Evolutionary conservation across 768 basidiomycete species (phyloP).

Genomic region (Suillus bovinus): DNA sequence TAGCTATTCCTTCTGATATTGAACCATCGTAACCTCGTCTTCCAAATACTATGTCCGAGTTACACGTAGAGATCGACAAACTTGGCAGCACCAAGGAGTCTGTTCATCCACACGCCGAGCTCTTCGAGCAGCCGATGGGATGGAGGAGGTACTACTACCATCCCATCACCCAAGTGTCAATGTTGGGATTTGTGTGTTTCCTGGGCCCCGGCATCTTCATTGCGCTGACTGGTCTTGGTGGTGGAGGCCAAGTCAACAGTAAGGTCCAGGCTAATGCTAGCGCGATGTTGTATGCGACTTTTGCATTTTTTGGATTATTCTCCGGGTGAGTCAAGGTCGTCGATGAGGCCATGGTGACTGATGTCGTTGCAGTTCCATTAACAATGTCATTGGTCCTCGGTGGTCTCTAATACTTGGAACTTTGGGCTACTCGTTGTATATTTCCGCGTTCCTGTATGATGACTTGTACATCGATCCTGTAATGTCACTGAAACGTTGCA

Average conservation of each 20-base stretch:
- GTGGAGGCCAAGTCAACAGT: constrained; percentile 71
- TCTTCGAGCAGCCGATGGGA: constrained; percentile 50
- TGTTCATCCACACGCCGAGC: constrained; percentile 11
- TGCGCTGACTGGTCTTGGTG: constrained; percentile 77
- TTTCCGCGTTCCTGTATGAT: constrained; percentile 64
- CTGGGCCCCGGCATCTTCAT: constrained; percentile 74
- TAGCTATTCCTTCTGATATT: neutral
- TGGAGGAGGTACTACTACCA: constrained; percentile 58
- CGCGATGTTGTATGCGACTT: constrained; percentile 64
- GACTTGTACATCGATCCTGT: neutral
- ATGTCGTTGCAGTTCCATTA: constrained; percentile 51
- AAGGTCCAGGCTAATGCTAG: constrained; percentile 70
- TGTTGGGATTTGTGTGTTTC: constrained; percentile 69
- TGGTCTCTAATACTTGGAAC: constrained; percentile 70
- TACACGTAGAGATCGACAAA: constrained; percentile 12
- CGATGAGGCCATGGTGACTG: constrained; percentile 16
- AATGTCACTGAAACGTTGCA: neutral
- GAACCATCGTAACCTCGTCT: neutral
- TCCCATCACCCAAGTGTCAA: constrained; percentile 40
- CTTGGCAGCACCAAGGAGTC: neutral
- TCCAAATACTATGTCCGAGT: constrained; percentile 22
- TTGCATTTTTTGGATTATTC: constrained; percentile 63
- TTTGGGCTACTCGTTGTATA: constrained; percentile 69
- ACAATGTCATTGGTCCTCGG: constrained; percentile 71
- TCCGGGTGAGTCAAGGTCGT: constrained; percentile 51